A percentile compares a stretch with the other conserved stretches of the same genome.
Conservation (phyloP, 306 rosid species). For the Lathyrus aphaca region DNA sequence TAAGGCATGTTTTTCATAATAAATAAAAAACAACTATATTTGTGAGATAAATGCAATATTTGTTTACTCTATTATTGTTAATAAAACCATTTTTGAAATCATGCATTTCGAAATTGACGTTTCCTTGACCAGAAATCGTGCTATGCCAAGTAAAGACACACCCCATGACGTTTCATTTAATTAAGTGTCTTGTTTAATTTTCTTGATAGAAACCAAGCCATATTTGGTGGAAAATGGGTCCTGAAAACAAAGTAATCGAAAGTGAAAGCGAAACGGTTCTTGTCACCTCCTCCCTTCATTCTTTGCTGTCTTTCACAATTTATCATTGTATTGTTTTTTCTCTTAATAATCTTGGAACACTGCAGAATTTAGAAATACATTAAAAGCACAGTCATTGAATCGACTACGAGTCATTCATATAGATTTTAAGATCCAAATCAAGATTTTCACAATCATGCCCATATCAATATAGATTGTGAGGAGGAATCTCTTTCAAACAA, state of each 20-base stretch:
- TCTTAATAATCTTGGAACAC: not conserved
- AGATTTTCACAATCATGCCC: too few relatives aligned
- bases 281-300: conserved; percentile 35
- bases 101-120: conserved; percentile 29
- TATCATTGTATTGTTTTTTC: not conserved
- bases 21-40: too few relatives aligned
- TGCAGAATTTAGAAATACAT: too few relatives aligned
- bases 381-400: too few relatives aligned
- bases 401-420: too few relatives aligned
- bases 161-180: conserved; percentile 27
- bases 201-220: conserved; percentile 55
- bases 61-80: not conserved
- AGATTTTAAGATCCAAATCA: too few relatives aligned
- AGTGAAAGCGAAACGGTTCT: conserved; percentile 47
- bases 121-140: conserved; percentile 38
- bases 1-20: too few relatives aligned
- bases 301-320: conserved; percentile 11
- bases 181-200: conserved; percentile 30
- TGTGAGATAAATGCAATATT: not conserved
- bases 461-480: too few relatives aligned
- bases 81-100: not conserved
- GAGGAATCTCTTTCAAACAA: too few relatives aligned
- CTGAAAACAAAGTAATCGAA: conserved; percentile 39
- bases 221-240: conserved; percentile 53
- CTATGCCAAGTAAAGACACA: conserved; percentile 8